Conservation (phyloP, 495 filamentous ascomycete species). For the Peziza echinospora region DNA sequence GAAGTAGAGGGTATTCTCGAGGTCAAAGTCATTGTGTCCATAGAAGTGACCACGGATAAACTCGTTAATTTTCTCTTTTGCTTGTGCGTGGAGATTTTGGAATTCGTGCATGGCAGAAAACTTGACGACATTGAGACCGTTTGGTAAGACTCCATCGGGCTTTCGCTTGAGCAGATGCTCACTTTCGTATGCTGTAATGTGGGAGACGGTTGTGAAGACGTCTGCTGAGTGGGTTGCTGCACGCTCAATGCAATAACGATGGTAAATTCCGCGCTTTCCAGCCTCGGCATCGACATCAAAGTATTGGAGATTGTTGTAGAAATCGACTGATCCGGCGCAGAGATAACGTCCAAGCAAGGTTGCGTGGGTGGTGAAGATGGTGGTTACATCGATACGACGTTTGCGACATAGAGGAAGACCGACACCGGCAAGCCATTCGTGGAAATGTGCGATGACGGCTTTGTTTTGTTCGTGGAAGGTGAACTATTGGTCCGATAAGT, state of each 20-base stretch:
- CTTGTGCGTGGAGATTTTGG: slow-evolving; percentile 89
- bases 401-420: slow-evolving; percentile 80
- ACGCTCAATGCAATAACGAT: slow-evolving; percentile 93
- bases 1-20: slow-evolving; percentile 92
- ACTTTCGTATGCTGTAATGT: slow-evolving; percentile 94
- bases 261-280: slow-evolving; percentile 94
- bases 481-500: slow-evolving; percentile 37
- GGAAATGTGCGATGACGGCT: slow-evolving; percentile 92
- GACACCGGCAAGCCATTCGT: slow-evolving; percentile 97
- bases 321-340: slow-evolving; percentile 91
- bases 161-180: slow-evolving; percentile 96
- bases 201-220: slow-evolving; percentile 95
- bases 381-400: slow-evolving; percentile 85
- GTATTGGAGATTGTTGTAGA: slow-evolving; percentile 96
- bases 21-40: slow-evolving; percentile 89
- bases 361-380: slow-evolving; percentile 96
- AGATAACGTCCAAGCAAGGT: slow-evolving; percentile 88
- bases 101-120: slow-evolving; percentile 98
- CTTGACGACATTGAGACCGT: slow-evolving; percentile 95
- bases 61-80: slow-evolving; percentile 93
- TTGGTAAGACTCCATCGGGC: slow-evolving; percentile 86
- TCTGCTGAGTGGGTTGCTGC: slow-evolving; percentile 77
- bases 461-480: slow-evolving; percentile 74
- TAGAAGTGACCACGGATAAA: slow-evolving; percentile 98
- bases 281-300: slow-evolving; percentile 96